Evolutionary conservation across 2,329 filamentous ascomycete genomes (phyloP).

Genomic region (Rhexocercosporidium sp.): DNA sequence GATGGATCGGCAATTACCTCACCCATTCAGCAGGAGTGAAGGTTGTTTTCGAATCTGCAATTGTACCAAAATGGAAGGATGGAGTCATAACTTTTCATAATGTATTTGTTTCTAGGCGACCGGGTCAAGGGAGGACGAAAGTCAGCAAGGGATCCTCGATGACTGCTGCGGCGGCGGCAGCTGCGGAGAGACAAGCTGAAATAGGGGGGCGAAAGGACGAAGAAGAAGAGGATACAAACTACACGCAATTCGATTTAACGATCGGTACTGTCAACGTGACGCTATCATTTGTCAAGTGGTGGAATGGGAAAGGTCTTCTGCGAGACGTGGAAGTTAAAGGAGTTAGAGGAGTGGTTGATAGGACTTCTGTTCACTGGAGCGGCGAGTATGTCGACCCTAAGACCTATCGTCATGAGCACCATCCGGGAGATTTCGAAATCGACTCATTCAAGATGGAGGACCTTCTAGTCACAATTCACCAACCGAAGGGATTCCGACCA

Average conservation of each 20-base stretch:
- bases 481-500: constrained; percentile 88
- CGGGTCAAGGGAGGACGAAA: constrained; percentile 79
- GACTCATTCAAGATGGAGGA: constrained; percentile 97
- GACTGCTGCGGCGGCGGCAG: constrained; percentile 83
- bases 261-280: constrained; percentile 97
- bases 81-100: constrained; percentile 97
- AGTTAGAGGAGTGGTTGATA: constrained; percentile 88
- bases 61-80: constrained; percentile 94
- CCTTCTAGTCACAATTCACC: constrained; percentile 87
- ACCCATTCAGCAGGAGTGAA: constrained; percentile 92
- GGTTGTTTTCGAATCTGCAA: constrained; percentile 95
- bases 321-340: constrained; percentile 94
- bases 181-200: constrained; percentile 66
- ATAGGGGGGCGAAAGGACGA: constrained; percentile 49
- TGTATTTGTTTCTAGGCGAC: constrained; percentile 91
- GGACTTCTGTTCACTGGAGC: constrained; percentile 79
- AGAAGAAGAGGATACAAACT: constrained; percentile 87
- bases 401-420: constrained; percentile 85
- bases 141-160: constrained; percentile 92
- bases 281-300: constrained; percentile 97
- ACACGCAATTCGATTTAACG: constrained; percentile 95
- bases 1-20: constrained; percentile 93
- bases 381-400: constrained; percentile 77
- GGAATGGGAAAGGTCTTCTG: constrained; percentile 92
- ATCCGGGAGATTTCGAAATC: constrained; percentile 94